Percentiles rank a stretch among this genome's conserved stretches.
Evolutionary conservation across 179 eudicot genomes (phyloP).

Genomic region (Silene noctiflora): DNA sequence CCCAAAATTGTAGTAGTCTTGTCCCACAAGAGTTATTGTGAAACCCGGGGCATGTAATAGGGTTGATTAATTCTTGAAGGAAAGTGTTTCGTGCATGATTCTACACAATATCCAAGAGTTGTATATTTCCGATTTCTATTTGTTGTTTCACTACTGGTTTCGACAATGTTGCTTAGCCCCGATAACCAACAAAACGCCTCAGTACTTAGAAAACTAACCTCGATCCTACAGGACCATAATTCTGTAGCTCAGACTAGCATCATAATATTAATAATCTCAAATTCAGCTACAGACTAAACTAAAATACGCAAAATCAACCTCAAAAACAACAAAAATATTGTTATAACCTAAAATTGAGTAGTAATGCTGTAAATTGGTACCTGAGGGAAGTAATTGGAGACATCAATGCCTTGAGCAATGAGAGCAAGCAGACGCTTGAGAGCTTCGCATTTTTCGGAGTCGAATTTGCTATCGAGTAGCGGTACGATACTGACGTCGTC

Average conservation of each 20-base stretch:
- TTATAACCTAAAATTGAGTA: not conserved
- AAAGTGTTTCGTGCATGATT: too few relatives aligned
- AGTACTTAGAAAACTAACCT: not conserved
- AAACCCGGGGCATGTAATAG: too few relatives aligned
- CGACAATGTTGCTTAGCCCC: too few relatives aligned
- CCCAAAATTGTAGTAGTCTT: too few relatives aligned
- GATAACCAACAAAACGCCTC: not conserved
- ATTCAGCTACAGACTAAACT: not conserved
- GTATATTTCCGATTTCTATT: too few relatives aligned
- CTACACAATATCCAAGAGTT: too few relatives aligned
- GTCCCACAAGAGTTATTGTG: too few relatives aligned
- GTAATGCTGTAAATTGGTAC: constrained; percentile 26
- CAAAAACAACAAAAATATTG: not conserved
- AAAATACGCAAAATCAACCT: not conserved
- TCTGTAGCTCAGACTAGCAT: not conserved
- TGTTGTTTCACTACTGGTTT: too few relatives aligned
- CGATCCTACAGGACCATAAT: not conserved
- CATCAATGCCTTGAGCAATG: constrained; percentile 95
- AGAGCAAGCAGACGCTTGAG: constrained; percentile 95
- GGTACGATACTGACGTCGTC: constrained; percentile 85
- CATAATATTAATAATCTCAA: not conserved
- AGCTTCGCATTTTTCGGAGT: constrained; percentile 89
- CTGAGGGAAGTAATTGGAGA: constrained; percentile 96
- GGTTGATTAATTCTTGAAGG: too few relatives aligned
- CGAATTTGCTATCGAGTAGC: constrained; percentile 85